phyloP scores from a whole-genome alignment of 306 rosid genomes.

The Biancaea sappan region DNA sequence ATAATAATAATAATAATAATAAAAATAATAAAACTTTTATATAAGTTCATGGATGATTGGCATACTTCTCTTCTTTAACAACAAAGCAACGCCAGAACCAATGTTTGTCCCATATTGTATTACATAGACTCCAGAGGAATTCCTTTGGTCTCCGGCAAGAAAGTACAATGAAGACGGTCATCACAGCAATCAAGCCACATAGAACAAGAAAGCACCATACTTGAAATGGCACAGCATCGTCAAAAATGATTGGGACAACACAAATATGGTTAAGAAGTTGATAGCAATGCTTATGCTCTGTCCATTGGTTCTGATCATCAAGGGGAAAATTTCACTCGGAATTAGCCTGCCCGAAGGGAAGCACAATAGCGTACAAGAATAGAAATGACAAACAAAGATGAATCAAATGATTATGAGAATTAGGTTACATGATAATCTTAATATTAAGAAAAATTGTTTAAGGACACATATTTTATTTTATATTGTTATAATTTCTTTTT shows the following conservation, averaged over 20 bases:
- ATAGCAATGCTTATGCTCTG: slow-evolving; percentile 60
- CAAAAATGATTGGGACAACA: slow-evolving; percentile 67
- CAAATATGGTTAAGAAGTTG: slow-evolving; percentile 50
- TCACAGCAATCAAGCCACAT: slow-evolving; percentile 53
- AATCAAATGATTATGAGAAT: too few species aligned
- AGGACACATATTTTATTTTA: too few species aligned
- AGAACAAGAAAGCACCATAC: slow-evolving; percentile 65
- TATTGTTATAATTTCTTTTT: too few species aligned
- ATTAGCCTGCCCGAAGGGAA: slow-evolving; percentile 63
- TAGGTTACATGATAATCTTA: too few species aligned
- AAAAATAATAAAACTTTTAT: too few species aligned
- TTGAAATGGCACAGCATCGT: slow-evolving; percentile 73
- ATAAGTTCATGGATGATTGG: not conserved
- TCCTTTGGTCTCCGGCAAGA: slow-evolving; percentile 80
- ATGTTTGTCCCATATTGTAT: slow-evolving; percentile 55
- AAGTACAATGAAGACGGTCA: slow-evolving; percentile 51
- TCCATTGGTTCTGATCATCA: slow-evolving; percentile 54
- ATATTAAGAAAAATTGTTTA: too few species aligned
- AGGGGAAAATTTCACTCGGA: slow-evolving; percentile 72
- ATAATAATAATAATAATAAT: too few species aligned
- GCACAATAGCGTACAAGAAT: slow-evolving; percentile 59
- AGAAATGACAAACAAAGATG: too few species aligned
- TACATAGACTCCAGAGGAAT: slow-evolving; percentile 57
- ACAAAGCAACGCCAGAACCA: slow-evolving; percentile 67
- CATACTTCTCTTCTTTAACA: not conserved